These are phyloP conservation scores for Pisolithus tinctorius DNA, from an alignment of 768 basidiomycete species.

Conservation along the genomic window DNA sequence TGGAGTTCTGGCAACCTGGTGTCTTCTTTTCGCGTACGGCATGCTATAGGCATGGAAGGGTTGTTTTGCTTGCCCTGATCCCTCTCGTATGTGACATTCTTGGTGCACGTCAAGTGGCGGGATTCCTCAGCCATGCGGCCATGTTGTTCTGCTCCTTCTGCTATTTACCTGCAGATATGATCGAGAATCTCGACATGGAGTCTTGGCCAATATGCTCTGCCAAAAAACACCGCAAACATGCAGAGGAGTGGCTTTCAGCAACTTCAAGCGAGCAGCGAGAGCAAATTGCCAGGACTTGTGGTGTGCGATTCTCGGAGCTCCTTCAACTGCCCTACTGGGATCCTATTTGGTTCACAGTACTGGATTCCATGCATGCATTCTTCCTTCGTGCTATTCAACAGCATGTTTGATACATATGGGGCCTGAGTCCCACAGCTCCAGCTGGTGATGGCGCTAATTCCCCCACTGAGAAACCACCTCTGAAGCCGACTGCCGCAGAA, in stretches of 20 bases:
- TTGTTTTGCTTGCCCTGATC: conserved; percentile 22
- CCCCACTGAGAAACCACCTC: no score
- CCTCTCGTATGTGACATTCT: conserved; percentile 32
- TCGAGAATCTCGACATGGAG: neutral
- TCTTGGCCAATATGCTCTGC: neutral
- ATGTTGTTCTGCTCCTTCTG: neutral
- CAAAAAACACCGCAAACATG: conserved; percentile 26
- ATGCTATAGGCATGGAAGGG: conserved; percentile 16
- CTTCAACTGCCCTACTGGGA: conserved; percentile 12
- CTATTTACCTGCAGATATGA: neutral
- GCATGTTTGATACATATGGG: conserved; percentile 18
- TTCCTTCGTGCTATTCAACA: conserved; percentile 21
- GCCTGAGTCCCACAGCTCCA: neutral
- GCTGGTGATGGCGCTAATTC: no score
- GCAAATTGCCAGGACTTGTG: conserved; percentile 1
- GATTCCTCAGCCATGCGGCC: conserved; percentile 7
- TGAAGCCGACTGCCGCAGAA: no score
- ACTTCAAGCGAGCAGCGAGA: neutral
- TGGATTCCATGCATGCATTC: conserved; percentile 31
- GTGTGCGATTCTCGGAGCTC: conserved; percentile 10
- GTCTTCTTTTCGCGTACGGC: conserved; percentile 21
- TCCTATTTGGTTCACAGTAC: neutral
- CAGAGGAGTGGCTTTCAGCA: conserved; percentile 20
- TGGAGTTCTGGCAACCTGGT: conserved; percentile 27
- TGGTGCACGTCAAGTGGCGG: conserved; percentile 22